Conservation (phyloP, 1,284 basidiomycete genomes). For the Microbotryum intermedium region DNA sequence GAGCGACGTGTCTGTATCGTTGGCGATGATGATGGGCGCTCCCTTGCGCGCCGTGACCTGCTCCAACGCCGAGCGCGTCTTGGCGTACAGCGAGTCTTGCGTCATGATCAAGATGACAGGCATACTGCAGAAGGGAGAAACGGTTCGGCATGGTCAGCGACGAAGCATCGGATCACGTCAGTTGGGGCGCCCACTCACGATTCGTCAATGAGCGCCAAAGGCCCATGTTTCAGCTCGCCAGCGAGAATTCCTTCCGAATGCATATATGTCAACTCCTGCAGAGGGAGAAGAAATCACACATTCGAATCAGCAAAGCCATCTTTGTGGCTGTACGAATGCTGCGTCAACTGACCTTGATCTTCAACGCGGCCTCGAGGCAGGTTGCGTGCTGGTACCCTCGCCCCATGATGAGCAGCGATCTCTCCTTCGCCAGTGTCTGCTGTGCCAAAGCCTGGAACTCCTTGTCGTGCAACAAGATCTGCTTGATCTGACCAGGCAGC, state of each 20-base stretch:
- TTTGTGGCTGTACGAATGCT: slow-evolving; percentile 47
- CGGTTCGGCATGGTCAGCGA: neutral
- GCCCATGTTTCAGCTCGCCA: slow-evolving; percentile 97
- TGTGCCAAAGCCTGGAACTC: slow-evolving; percentile 73
- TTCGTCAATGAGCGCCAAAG: slow-evolving; percentile 93
- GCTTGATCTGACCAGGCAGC: slow-evolving; percentile 81
- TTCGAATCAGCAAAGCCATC: slow-evolving; percentile 54
- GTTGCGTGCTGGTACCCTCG: slow-evolving; percentile 97
- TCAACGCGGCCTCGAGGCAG: slow-evolving; percentile 94
- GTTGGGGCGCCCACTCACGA: slow-evolving; percentile 45
- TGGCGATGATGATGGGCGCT: slow-evolving; percentile 70
- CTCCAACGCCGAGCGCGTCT: slow-evolving; percentile 89
- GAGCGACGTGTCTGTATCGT: slow-evolving; percentile 81
- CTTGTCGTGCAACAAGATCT: slow-evolving; percentile 73
- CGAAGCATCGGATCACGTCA: neutral
- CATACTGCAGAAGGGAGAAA: slow-evolving; percentile 3
- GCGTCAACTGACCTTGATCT: slow-evolving; percentile 87
- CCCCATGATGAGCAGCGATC: slow-evolving; percentile 93
- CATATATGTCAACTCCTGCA: slow-evolving; percentile 35
- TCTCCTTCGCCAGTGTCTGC: slow-evolving; percentile 66
- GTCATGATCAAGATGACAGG: slow-evolving; percentile 96
- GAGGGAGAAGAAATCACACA: slow-evolving; percentile 43
- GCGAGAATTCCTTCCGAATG: slow-evolving; percentile 65
- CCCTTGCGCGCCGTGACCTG: slow-evolving; percentile 95
- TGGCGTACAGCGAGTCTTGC: slow-evolving; percentile 94